A percentile compares a stretch with the other conserved stretches of the same genome.
Evolutionary conservation across 108 stramenopile genomes (phyloP).

Genomic region (Pseudonitzschia multiseries): DNA sequence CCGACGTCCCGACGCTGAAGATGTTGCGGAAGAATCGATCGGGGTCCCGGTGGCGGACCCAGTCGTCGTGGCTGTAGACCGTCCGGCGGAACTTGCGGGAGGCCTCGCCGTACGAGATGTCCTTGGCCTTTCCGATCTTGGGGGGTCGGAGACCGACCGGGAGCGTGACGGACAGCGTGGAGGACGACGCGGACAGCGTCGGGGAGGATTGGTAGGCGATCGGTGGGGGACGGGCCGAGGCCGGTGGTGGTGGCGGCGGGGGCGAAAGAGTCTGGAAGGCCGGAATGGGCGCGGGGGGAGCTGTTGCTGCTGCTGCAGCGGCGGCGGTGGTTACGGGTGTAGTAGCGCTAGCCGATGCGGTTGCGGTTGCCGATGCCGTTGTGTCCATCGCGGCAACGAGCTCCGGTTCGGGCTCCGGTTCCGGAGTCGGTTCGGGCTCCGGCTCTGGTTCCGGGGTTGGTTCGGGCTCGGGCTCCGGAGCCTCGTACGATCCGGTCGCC

Average conservation of each 20-base stretch:
- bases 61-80: slow-evolving; percentile 73
- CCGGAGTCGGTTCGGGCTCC: neutral
- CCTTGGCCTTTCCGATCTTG: slow-evolving; percentile 4
- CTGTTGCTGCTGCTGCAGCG: neutral
- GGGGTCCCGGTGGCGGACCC: slow-evolving; percentile 63
- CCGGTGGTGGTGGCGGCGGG: neutral
- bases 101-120: slow-evolving; percentile 43
- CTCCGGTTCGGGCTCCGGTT: neutral
- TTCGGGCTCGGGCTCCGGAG: neutral
- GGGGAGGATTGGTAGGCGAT: neutral
- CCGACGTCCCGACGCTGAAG: slow-evolving; percentile 40
- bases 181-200: slow-evolving; percentile 6
- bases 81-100: slow-evolving; percentile 67
- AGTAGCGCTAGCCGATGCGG: too few relatives aligned
- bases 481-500: slow-evolving; percentile 4
- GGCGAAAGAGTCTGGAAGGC: neutral
- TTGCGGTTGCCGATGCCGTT: too few relatives aligned
- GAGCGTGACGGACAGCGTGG: slow-evolving; percentile 8
- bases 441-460: neutral
- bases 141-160: slow-evolving; percentile 27
- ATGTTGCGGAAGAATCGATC: slow-evolving; percentile 65
- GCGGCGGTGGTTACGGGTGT: neutral
- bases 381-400: neutral
- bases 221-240: neutral
- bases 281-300: too few relatives aligned